phyloP scores from a whole-genome alignment of 2,329 filamentous ascomycete genomes.

The Scedosporium aurantiacum region DNA sequence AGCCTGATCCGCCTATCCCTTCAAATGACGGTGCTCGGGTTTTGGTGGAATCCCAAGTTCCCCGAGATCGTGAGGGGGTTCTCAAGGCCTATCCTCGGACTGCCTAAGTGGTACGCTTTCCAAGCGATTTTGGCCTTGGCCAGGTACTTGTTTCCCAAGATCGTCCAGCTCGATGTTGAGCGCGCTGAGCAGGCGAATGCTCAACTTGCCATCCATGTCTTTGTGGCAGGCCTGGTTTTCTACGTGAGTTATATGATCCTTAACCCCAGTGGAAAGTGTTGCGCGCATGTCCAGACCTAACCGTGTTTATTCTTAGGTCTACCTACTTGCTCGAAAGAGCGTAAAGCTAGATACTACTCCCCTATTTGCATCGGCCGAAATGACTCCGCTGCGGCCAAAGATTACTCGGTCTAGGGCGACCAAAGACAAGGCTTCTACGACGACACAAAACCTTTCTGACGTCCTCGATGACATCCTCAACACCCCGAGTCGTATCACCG shows the following conservation, averaged over 20 bases:
- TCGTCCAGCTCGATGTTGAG: slow-evolving; percentile 28
- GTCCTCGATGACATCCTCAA: slow-evolving; percentile 33
- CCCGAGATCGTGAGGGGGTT: slow-evolving; percentile 49
- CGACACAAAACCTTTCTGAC: slow-evolving; percentile 31
- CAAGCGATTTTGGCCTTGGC: slow-evolving; percentile 49
- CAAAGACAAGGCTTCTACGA: slow-evolving; percentile 15
- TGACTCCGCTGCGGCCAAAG: slow-evolving; percentile 7
- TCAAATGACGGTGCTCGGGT: slow-evolving; percentile 35
- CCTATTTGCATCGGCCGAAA: slow-evolving; percentile 28
- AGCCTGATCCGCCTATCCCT: slow-evolving; percentile 36
- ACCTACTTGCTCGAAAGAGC: slow-evolving; percentile 28
- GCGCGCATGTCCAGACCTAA: slow-evolving; percentile 11
- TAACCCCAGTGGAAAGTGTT: not conserved
- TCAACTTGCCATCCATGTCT: slow-evolving; percentile 40
- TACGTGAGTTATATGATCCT: slow-evolving; percentile 31
- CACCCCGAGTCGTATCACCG: slow-evolving; percentile 12
- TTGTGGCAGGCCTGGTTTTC: slow-evolving; percentile 39
- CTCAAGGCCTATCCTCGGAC: slow-evolving; percentile 46
- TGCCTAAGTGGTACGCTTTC: slow-evolving; percentile 54
- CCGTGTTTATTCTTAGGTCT: slow-evolving; percentile 25
- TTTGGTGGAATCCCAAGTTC: slow-evolving; percentile 62
- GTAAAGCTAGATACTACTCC: slow-evolving; percentile 48
- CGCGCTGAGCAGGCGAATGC: slow-evolving; percentile 26
- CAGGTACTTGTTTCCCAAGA: slow-evolving; percentile 37
- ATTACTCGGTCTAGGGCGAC: slow-evolving; percentile 7